Percentiles rank a stretch among this genome's conserved stretches.
Conservation (phyloP, 768 basidiomycete species). For the Russula emetica region DNA sequence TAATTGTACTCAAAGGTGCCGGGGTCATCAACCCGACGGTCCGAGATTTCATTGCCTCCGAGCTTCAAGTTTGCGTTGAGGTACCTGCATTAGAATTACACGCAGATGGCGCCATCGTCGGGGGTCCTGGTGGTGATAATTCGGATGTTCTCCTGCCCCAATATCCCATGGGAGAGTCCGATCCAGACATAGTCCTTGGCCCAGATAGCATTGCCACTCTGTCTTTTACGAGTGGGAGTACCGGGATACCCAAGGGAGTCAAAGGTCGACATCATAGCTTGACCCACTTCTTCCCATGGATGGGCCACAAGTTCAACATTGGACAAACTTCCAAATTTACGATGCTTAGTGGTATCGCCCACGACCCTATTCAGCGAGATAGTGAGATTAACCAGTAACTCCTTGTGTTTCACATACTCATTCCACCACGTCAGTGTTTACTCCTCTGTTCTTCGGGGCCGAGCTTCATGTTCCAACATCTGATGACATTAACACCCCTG, state of each 20-base stretch:
- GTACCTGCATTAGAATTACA: slow-evolving; percentile 83
- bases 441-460: slow-evolving; percentile 95
- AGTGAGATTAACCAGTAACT: slow-evolving; percentile 55
- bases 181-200: slow-evolving; percentile 82
- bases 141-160: slow-evolving; percentile 61
- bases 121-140: slow-evolving; percentile 47
- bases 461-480: slow-evolving; percentile 92
- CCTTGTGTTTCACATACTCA: slow-evolving; percentile 8
- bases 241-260: slow-evolving; percentile 98
- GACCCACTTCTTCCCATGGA: slow-evolving; percentile 99
- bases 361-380: slow-evolving; percentile 98
- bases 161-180: slow-evolving; percentile 52
- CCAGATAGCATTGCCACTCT: slow-evolving; percentile 93
- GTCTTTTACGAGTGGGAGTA: slow-evolving; percentile 95
- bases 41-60: slow-evolving; percentile 71
- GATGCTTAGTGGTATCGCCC: slow-evolving; percentile 98
- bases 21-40: slow-evolving; percentile 77
- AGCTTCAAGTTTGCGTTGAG: slow-evolving; percentile 83
- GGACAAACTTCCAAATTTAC: slow-evolving; percentile 79
- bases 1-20: slow-evolving; percentile 87
- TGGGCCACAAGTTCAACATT: slow-evolving; percentile 83
- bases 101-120: slow-evolving; percentile 56
- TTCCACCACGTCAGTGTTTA: slow-evolving; percentile 67
- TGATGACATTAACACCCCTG: slow-evolving; percentile 96
- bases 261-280: slow-evolving; percentile 90